Conservation (phyloP, 2,329 filamentous ascomycete genomes). For the Monosporascus sp. region DNA sequence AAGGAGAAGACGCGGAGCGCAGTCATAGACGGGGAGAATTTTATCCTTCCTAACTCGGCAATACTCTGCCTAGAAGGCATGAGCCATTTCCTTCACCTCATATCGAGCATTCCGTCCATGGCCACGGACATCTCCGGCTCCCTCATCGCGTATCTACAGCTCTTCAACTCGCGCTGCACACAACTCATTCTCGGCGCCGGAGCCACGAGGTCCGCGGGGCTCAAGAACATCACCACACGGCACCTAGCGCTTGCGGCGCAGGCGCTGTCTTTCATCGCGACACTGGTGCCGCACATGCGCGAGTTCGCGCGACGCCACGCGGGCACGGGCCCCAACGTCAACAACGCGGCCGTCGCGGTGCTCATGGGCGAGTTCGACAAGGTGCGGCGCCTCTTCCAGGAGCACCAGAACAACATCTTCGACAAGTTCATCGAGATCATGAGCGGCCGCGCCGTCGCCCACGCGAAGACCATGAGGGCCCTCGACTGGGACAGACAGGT, state of each 20-base stretch:
- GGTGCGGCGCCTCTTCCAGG: conserved; percentile 74
- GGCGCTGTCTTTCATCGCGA: conserved; percentile 79
- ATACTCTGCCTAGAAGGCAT: conserved; percentile 76
- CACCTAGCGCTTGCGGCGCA: conserved; percentile 90
- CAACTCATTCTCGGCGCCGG: conserved; percentile 94
- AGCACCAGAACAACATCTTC: conserved; percentile 86
- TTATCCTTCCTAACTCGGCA: conserved; percentile 79
- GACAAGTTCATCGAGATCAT: conserved; percentile 94
- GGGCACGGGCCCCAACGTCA: conserved; percentile 36
- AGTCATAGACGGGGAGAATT: conserved; percentile 76
- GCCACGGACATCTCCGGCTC: conserved; percentile 74
- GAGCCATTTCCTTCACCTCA: conserved; percentile 75
- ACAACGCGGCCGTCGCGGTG: conserved; percentile 42
- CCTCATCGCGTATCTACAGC: conserved; percentile 78
- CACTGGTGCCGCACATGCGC: conserved; percentile 81
- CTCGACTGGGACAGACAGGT: conserved; percentile 65
- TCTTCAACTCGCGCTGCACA: conserved; percentile 95
- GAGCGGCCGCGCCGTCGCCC: conserved; percentile 67
- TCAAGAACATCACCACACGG: conserved; percentile 95
- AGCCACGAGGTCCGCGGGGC: conserved; percentile 77
- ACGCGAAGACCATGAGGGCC: conserved; percentile 68
- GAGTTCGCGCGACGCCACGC: conserved; percentile 83
- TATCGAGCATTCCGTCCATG: conserved; percentile 83
- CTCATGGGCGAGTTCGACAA: conserved; percentile 85
- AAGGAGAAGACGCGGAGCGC: conserved; percentile 68